Percentiles rank a stretch among this genome's conserved stretches.
Evolutionary conservation across 176 grass and related monocot genomes (phyloP).

Genomic region (Avena insularis): DNA sequence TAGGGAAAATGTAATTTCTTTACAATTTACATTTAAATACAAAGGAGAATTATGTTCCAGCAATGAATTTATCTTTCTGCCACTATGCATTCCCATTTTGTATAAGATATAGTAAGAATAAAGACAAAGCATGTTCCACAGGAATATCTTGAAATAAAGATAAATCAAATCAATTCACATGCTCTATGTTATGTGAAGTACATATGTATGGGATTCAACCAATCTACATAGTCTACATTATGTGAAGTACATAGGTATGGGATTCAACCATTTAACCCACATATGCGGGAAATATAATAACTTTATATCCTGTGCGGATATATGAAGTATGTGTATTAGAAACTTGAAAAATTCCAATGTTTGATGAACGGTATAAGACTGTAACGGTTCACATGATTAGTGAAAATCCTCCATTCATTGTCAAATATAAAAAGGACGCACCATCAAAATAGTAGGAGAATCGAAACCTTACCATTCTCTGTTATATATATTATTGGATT

Average conservation of each 20-base stretch:
- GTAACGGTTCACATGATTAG: background rate
- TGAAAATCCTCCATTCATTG: background rate
- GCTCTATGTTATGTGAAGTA: background rate
- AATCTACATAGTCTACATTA: background rate
- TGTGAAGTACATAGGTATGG: background rate
- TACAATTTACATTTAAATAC: background rate
- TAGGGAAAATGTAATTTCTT: background rate
- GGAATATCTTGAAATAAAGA: background rate
- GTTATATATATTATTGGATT: slow-evolving; percentile 83
- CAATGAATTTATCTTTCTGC: background rate
- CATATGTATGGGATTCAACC: background rate
- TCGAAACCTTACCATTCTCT: slow-evolving; percentile 80
- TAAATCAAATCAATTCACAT: background rate
- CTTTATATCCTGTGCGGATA: background rate
- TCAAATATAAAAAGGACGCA: background rate
- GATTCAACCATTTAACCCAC: background rate
- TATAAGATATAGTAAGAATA: background rate
- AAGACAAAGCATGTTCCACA: background rate
- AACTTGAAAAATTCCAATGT: background rate
- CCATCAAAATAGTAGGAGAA: slow-evolving; percentile 6
- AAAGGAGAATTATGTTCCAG: background rate
- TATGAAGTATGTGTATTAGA: background rate
- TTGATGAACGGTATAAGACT: background rate
- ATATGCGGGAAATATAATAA: background rate
- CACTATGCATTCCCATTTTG: background rate